Base-by-base conservation (phyloP, 768 basidiomycete species). In the Boletus rex-veris region DNA sequence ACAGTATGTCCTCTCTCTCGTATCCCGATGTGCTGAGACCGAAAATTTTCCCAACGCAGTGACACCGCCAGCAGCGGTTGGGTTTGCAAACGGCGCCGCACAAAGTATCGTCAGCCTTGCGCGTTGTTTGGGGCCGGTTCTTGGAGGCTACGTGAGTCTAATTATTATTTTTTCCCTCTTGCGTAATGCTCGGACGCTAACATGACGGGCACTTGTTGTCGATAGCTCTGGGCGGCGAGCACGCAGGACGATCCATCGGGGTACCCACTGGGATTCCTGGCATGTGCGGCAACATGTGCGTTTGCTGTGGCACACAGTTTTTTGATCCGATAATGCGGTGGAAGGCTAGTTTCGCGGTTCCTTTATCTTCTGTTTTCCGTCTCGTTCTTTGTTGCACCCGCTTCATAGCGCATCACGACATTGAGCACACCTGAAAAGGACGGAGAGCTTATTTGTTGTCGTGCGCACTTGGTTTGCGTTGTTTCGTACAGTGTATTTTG, bases 81-180 rank as follows among this genome's bases (percentile, higher is more conserved):
- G 93, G 7, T 83, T 92, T 54, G 92, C 96, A 10, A 99, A 98
- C 65, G 97, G 96, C 16, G 84, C 96, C 19, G 97, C 94, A 0
- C 97, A 99, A 71, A 94, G 92, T 64, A 89, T 92, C 31, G 95
- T 96, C 58, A 94, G 92, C 58, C 83, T 96, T 24, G 92, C 95
- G 5, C 82, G 97, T 38, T 97, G 94, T 73, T 64, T 92, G 36
- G 97, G 92, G 19, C 92, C 94, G 19, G 81, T 92, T 38, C 75
- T 92, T 16, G 90, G 90, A 44, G 90, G 91, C 41, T 88, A 85
- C 67, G 91, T 92, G 65, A 60, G 69, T 53, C 4, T 5, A 15
- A 35, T 35, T 38, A 0, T 14, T 35, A 18, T 14, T n/a, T 21
- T 15, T 4, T n/a, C 11, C 52, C 30, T 35, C 21, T 16, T 21